Percentiles rank a stretch among this genome's conserved stretches.
Evolutionary conservation across 805 yeast species (phyloP).

Genomic region (Grigorovia humatica): DNA sequence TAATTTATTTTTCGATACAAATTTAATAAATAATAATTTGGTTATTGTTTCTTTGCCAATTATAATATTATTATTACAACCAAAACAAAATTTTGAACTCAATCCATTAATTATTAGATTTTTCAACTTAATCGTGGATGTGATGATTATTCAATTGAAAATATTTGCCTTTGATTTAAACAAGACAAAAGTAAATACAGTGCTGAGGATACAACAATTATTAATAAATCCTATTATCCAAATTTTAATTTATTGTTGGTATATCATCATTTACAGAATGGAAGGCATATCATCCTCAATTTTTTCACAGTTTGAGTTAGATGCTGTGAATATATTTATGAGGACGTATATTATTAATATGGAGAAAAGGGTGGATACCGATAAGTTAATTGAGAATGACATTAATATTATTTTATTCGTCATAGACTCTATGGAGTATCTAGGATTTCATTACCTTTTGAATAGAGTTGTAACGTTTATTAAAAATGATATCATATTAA

Average conservation of each 20-base stretch:
- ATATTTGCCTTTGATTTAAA: slow-evolving; percentile 7
- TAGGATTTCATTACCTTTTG: slow-evolving; percentile 11
- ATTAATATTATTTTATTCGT: slow-evolving; percentile 10
- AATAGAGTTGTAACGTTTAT: slow-evolving; percentile 6
- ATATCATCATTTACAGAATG: slow-evolving; percentile 7
- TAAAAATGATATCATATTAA: slow-evolving; percentile 10
- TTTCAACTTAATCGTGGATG: slow-evolving; percentile 11
- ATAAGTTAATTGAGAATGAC: slow-evolving; percentile 9
- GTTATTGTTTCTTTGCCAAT: slow-evolving; percentile 14
- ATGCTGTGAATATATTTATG: slow-evolving; percentile 10
- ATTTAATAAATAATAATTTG: slow-evolving; percentile 14
- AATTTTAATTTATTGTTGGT: slow-evolving; percentile 16
- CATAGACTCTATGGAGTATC: slow-evolving; percentile 6
- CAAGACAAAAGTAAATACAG: slow-evolving; percentile 2
- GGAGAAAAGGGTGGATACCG: slow-evolving; percentile 9
- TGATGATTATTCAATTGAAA: slow-evolving; percentile 11
- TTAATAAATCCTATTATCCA: slow-evolving; percentile 16
- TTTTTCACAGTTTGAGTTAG: slow-evolving; percentile 4
- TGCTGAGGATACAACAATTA: slow-evolving; percentile 7
- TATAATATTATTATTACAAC: slow-evolving; percentile 1
- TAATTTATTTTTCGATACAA: slow-evolving; percentile 7
- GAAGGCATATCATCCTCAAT: background rate
- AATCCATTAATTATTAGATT: slow-evolving; percentile 5
- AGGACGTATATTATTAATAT: slow-evolving; percentile 10
- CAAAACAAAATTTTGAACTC: slow-evolving; percentile 1